A percentile compares a stretch with the other conserved stretches of the same genome.
phyloP scores from a whole-genome alignment of 441 rosid genomes.

The Hypseocharis bilobata region DNA sequence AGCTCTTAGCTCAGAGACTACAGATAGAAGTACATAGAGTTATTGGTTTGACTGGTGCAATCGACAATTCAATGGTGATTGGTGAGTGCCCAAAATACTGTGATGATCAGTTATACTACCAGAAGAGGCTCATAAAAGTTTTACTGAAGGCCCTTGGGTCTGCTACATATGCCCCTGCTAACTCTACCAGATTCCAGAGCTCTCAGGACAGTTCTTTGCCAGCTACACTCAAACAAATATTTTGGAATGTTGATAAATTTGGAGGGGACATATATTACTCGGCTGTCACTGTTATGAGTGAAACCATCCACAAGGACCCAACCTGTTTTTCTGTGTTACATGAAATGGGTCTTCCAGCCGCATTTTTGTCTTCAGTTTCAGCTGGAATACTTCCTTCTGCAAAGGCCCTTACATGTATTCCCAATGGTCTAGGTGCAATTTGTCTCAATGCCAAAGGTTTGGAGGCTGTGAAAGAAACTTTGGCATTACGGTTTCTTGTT shows the following conservation, averaged over 20 bases:
- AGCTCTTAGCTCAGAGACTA: conserved; percentile 82
- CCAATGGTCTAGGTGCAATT: conserved; percentile 91
- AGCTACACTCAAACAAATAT: conserved; percentile 68
- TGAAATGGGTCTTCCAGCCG: conserved; percentile 87
- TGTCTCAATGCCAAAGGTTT: conserved; percentile 90
- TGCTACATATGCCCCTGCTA: conserved; percentile 81
- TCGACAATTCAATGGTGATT: conserved; percentile 44
- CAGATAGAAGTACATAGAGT: conserved; percentile 79
- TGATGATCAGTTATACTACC: conserved; percentile 55
- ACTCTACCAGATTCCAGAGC: conserved; percentile 54
- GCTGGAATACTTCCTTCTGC: conserved; percentile 85
- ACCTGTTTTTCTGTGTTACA: conserved; percentile 68
- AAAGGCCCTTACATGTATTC: conserved; percentile 86
- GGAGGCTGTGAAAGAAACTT: conserved; percentile 83
- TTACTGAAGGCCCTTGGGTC: conserved; percentile 91
- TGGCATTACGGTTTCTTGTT: conserved; percentile 71
- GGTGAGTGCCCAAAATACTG: conserved; percentile 53
- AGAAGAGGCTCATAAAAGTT: conserved; percentile 91
- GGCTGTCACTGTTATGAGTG: conserved; percentile 97
- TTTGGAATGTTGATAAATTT: conserved; percentile 68
- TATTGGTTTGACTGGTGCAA: conserved; percentile 44
- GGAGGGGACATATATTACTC: conserved; percentile 91
- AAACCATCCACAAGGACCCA: conserved; percentile 94
- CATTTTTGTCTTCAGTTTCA: conserved; percentile 80
- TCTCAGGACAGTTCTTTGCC: conserved; percentile 77